Evolutionary conservation across 2,329 filamentous ascomycete genomes (phyloP).

Genomic region (Talaromyces sp.): DNA sequence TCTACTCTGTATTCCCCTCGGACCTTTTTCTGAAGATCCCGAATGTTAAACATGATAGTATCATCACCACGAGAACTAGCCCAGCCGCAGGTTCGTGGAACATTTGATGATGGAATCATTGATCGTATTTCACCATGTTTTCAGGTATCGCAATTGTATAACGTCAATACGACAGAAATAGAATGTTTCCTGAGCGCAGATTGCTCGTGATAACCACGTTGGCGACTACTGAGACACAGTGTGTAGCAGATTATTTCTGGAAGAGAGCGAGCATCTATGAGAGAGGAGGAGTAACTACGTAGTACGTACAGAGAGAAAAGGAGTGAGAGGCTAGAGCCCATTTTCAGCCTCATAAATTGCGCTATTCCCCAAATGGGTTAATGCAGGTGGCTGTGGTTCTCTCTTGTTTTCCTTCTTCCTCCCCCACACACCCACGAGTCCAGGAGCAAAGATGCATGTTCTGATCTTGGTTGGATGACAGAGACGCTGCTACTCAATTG

Average conservation of each 20-base stretch:
- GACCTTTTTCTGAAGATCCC: not conserved
- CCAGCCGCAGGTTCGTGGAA: not conserved
- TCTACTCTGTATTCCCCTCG: not conserved
- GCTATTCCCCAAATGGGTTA: not conserved
- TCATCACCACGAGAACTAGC: not conserved
- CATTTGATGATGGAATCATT: not conserved
- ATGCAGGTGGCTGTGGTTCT: constrained; percentile 6
- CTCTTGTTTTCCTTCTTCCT: not conserved
- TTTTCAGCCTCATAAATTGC: constrained; percentile 4
- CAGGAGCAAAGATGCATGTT: not conserved
- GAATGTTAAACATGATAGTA: not conserved
- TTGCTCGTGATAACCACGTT: not conserved
- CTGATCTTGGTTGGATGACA: not conserved
- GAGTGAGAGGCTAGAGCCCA: not conserved
- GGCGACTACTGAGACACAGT: constrained; percentile 8
- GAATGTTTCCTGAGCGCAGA: not conserved
- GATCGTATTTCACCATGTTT: not conserved
- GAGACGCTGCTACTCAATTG: not conserved
- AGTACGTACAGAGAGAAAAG: too few species aligned
- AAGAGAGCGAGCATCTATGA: not conserved
- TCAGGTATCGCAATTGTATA: not conserved
- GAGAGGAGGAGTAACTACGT: too few species aligned
- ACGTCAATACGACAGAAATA: not conserved
- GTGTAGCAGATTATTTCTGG: constrained; percentile 9
- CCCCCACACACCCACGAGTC: too few species aligned